These are phyloP conservation scores for Cryptosporidium ryanae DNA, from an alignment of 169 alveolate species.

Conservation along the genomic window DNA sequence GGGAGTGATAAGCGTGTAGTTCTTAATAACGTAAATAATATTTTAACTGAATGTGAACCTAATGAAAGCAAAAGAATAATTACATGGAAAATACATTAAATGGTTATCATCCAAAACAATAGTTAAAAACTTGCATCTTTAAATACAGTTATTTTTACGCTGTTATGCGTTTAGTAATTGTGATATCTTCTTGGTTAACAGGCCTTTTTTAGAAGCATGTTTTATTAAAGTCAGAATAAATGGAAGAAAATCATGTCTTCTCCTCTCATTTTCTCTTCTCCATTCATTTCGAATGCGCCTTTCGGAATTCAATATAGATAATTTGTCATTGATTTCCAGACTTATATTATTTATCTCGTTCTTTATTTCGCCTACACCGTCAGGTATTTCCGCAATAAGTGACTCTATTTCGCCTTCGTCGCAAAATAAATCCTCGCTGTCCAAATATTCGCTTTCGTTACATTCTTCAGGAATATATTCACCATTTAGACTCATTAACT, in stretches of 20 bases:
- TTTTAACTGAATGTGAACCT: conserved; percentile 10
- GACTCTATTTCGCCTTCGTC: conserved; percentile 39
- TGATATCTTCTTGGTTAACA: conserved; percentile 22
- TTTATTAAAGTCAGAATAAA: conserved; percentile 58
- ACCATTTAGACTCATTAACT: conserved; percentile 18
- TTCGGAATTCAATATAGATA: conserved; percentile 26
- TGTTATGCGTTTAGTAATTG: not conserved
- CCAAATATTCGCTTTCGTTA: not conserved
- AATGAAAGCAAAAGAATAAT: conserved; percentile 3
- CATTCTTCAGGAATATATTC: too few species aligned
- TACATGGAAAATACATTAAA: conserved; percentile 13
- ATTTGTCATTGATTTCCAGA: conserved; percentile 5
- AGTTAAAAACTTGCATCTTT: not conserved
- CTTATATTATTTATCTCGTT: not conserved
- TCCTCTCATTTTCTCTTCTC: conserved; percentile 74
- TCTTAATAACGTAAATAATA: not conserved
- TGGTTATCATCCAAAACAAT: not conserved
- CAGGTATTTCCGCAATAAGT: conserved; percentile 9
- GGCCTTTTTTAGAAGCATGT: conserved; percentile 71
- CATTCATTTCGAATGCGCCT: conserved; percentile 44
- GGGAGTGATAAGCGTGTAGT: not conserved
- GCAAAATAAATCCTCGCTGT: not conserved
- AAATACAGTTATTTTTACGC: not conserved
- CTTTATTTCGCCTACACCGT: not conserved
- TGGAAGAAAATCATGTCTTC: conserved; percentile 76